phyloP scores from a whole-genome alignment of 768 basidiomycete species.

The Chalciporus chontae region DNA sequence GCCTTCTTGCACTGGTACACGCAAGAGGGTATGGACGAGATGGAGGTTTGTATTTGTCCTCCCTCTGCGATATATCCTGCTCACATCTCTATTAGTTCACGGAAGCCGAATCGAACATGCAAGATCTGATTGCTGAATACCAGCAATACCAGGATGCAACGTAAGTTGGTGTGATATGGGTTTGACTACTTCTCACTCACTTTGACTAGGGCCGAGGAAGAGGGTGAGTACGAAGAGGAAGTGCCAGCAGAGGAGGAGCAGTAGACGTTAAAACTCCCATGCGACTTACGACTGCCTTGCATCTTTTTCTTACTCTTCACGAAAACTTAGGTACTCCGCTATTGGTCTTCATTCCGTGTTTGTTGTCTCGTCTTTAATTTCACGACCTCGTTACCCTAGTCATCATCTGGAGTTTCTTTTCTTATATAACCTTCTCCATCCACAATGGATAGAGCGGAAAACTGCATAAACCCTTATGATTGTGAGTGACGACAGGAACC shows the following conservation, averaged over 20 bases:
- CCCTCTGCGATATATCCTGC: background rate
- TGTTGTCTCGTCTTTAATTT: conserved; percentile 30
- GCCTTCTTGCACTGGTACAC: conserved; percentile 99
- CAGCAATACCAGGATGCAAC: conserved; percentile 95
- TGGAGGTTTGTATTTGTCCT: conserved; percentile 57
- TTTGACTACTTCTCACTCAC: conserved; percentile 9
- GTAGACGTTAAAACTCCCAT: conserved; percentile 29
- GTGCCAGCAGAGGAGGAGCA: conserved; percentile 57
- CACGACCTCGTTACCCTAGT: conserved; percentile 31
- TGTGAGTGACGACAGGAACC: too few relatives aligned
- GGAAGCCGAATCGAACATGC: conserved; percentile 99
- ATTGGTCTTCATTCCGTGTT: conserved; percentile 30
- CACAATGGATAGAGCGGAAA: conserved; percentile 1
- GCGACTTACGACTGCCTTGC: conserved; percentile 17
- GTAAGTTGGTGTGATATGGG: conserved; percentile 43
- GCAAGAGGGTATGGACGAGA: conserved; percentile 99
- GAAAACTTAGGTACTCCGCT: conserved; percentile 35
- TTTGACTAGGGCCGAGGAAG: conserved; percentile 70
- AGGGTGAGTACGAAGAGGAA: conserved; percentile 88
- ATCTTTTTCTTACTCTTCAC: conserved; percentile 16
- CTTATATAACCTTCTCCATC: conserved; percentile 11
- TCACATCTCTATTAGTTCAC: conserved; percentile 59
- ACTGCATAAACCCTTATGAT: background rate
- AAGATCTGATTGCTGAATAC: conserved; percentile 97
- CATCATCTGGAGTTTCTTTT: conserved; percentile 16